Base-by-base conservation (phyloP, 2,329 filamentous ascomycete species). In the Paramyrothecium sp. region DNA sequence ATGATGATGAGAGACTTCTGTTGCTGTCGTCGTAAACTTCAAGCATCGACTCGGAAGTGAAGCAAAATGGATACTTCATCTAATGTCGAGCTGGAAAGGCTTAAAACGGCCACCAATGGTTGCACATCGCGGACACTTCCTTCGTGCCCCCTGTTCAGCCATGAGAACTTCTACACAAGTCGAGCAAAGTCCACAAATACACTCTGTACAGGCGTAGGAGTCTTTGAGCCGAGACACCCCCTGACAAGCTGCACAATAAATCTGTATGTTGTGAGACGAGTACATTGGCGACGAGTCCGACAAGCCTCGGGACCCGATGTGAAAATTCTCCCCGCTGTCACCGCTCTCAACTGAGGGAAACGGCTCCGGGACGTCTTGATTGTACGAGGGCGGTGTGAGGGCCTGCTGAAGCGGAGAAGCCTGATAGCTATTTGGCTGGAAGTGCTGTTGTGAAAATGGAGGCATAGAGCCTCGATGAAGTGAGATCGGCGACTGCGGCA, bases 151-250 rank as follows among this genome's bases (percentile, higher is more conserved):
- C 70, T 92, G 89, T 70, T 92, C 89, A 64, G 84, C 85, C 74
- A 91, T 87, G 56, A 94, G 79, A 34, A 91, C 86, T 67, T 92
- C 89, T 57, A 97, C 92, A 67, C 94, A 98, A 58, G 92, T 87
- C 61, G 89, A 86, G 73, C 95, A 98, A 53, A 98, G 83, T 17
- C 93, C 94, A 71, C 92, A 96, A 61, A 98, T 96, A 72, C 95
- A 98, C 73, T 97, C 93, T 1, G 93, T 97, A 72, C 94, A 98
- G 21, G 94, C 94, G 69, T 92, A 97, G 34, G 91, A 95, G 67
- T 94, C 90, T 67, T 87, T 89, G 23, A 98, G 78, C 12, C 88
- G 78, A 54, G 89, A 93, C 19, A 92, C 80, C 41, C 89, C 86
- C 62, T 91, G 87, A 69, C 94, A 98, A 51, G 89, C 90, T 20